phyloP scores from a whole-genome alignment of 495 filamentous ascomycete genomes.

The Lophium mytilinum region DNA sequence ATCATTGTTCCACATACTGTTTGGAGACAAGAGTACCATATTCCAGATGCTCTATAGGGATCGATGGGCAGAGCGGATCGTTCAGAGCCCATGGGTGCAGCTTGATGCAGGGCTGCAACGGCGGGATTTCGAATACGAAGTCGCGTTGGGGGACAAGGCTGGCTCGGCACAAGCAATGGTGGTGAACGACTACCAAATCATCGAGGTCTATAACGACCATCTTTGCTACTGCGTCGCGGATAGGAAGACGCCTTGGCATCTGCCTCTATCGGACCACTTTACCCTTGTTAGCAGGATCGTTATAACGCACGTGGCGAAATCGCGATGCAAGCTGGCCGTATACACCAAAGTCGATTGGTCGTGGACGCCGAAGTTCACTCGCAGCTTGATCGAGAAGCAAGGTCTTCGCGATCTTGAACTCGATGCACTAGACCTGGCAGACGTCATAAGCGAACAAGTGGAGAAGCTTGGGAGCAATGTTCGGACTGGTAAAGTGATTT shows the following conservation, averaged over 20 bases:
- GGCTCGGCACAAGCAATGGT: slow-evolving; percentile 14
- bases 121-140: slow-evolving; percentile 65
- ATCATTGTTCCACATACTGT: slow-evolving; percentile 89
- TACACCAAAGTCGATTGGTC: slow-evolving; percentile 83
- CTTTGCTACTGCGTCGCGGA: slow-evolving; percentile 92
- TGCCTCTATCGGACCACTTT: slow-evolving; percentile 72
- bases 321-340: slow-evolving; percentile 82
- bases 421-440: slow-evolving; percentile 76
- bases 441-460: slow-evolving; percentile 82
- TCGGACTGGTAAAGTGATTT: slow-evolving; percentile 81
- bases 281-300: slow-evolving; percentile 83
- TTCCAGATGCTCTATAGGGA: slow-evolving; percentile 89
- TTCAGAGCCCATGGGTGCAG: slow-evolving; percentile 78
- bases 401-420: slow-evolving; percentile 72
- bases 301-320: slow-evolving; percentile 86
- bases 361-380: slow-evolving; percentile 54
- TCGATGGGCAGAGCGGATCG: slow-evolving; percentile 57
- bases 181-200: slow-evolving; percentile 76
- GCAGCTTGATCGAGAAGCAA: slow-evolving; percentile 67
- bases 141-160: slow-evolving; percentile 2
- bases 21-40: slow-evolving; percentile 88
- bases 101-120: slow-evolving; percentile 59
- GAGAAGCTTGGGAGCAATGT: slow-evolving; percentile 70
- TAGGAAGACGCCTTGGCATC: slow-evolving; percentile 80
- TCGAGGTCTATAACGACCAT: slow-evolving; percentile 89